These are phyloP conservation scores for Lachancea mirantina DNA, from an alignment of 805 yeast genomes.

Conservation along the genomic window DNA sequence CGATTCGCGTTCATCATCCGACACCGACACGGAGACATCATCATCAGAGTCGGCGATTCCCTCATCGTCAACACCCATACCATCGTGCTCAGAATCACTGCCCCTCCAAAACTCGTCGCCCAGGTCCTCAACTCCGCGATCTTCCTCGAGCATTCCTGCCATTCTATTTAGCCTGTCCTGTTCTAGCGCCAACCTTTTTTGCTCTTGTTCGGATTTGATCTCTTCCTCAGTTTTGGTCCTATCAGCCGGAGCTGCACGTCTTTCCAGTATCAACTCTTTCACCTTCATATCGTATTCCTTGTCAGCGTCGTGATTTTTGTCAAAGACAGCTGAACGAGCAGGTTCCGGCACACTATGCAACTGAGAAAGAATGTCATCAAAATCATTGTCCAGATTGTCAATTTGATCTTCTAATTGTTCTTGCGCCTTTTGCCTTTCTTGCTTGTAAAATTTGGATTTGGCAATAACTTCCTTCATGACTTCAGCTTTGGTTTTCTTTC, in stretches of 20 bases:
- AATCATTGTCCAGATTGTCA: slow-evolving; percentile 63
- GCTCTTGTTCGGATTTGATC: slow-evolving; percentile 49
- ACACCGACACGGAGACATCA: slow-evolving; percentile 35
- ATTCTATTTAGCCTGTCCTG: slow-evolving; percentile 64
- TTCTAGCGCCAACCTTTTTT: slow-evolving; percentile 56
- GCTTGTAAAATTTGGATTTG: slow-evolving; percentile 69
- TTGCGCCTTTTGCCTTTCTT: slow-evolving; percentile 63
- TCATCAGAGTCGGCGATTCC: slow-evolving; percentile 32
- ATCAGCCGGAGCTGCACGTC: slow-evolving; percentile 74
- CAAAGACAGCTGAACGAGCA: slow-evolving; percentile 16
- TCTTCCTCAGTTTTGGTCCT: slow-evolving; percentile 77
- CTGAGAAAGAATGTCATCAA: slow-evolving; percentile 60
- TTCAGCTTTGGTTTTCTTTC: slow-evolving; percentile 72
- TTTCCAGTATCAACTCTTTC: slow-evolving; percentile 58
- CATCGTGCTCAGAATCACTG: slow-evolving; percentile 38
- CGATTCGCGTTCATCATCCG: slow-evolving; percentile 27
- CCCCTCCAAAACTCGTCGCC: slow-evolving; percentile 64
- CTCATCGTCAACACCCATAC: slow-evolving; percentile 30
- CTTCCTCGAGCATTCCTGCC: slow-evolving; percentile 55
- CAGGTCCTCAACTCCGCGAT: slow-evolving; percentile 59
- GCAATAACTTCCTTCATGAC: slow-evolving; percentile 83
- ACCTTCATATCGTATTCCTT: slow-evolving; percentile 60
- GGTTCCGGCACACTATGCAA: slow-evolving; percentile 27
- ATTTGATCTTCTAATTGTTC: slow-evolving; percentile 54
- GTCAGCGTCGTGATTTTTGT: slow-evolving; percentile 32